Conservation (phyloP, 208 protist genomes). For the Leptomonas seymouri region DNA sequence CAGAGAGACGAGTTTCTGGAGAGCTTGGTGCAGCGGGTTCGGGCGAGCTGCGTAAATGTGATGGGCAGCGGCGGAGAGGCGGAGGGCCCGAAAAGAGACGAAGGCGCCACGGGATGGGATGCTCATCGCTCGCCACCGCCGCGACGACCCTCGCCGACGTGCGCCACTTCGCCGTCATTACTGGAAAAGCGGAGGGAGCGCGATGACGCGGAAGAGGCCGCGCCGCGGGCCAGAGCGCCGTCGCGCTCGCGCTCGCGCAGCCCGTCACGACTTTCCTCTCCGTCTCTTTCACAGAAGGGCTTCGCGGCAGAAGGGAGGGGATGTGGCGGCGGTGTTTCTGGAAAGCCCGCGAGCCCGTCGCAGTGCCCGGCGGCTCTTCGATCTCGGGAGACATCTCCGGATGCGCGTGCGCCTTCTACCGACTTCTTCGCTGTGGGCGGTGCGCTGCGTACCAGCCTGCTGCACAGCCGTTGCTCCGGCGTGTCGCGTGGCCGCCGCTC, state of each 20-base stretch:
- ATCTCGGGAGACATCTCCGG: conserved; percentile 30
- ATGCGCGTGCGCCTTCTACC: conserved; percentile 34
- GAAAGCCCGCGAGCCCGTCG: not conserved
- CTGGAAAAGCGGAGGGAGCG: not conserved
- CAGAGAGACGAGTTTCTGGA: conserved; percentile 38
- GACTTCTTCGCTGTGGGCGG: conserved; percentile 35
- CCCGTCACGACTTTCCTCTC: conserved; percentile 22
- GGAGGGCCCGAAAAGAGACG: not conserved
- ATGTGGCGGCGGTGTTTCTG: not conserved
- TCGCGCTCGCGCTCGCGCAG: conserved; percentile 22
- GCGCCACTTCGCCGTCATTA: not conserved
- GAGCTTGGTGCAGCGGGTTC: conserved; percentile 25
- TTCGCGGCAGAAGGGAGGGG: not conserved
- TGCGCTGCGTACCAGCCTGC: conserved; percentile 37
- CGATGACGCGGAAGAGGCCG: not conserved
- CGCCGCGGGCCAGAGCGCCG: conserved; percentile 5
- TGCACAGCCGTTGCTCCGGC: conserved; percentile 41
- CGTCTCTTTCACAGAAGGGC: not conserved
- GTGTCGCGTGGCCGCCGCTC: conserved; percentile 36
- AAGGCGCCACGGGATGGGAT: not conserved
- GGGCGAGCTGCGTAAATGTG: conserved; percentile 21
- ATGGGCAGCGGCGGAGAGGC: not conserved
- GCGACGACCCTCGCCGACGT: not conserved
- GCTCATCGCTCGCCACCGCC: conserved; percentile 1
- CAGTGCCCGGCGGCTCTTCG: not conserved